A percentile compares a stretch with the other conserved stretches of the same genome.
phyloP scores from a whole-genome alignment of 441 rosid genomes.

The Biscutella laevigata region DNA sequence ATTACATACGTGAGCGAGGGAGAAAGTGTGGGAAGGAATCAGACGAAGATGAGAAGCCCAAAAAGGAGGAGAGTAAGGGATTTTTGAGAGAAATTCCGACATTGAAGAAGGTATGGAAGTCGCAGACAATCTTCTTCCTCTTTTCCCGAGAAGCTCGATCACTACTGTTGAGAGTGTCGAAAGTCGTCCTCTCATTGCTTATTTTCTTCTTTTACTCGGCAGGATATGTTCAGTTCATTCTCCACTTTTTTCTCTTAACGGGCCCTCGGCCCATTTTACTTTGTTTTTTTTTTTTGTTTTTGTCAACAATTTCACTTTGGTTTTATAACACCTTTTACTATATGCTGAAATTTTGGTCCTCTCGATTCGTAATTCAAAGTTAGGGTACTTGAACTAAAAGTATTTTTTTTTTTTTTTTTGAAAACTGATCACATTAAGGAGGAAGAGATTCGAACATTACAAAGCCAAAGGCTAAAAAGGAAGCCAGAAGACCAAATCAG shows the following conservation, averaged over 20 bases:
- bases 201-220: neutral
- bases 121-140: conserved; percentile 17
- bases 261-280: conserved; percentile 6
- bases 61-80: conserved; percentile 60
- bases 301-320: too few relatives aligned
- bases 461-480: too few relatives aligned
- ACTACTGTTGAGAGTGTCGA: conserved; percentile 7
- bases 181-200: conserved; percentile 9
- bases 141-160: neutral
- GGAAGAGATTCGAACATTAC: too few relatives aligned
- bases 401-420: too few relatives aligned
- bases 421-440: too few relatives aligned
- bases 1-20: conserved; percentile 56
- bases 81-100: conserved; percentile 49
- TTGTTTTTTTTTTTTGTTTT: too few relatives aligned
- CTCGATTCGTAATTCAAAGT: too few relatives aligned
- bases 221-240: neutral
- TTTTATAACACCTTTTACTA: too few relatives aligned
- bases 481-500: too few relatives aligned
- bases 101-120: conserved; percentile 20
- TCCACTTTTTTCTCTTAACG: neutral
- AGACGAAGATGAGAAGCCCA: conserved; percentile 81
- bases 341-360: too few relatives aligned
- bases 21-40: conserved; percentile 56
- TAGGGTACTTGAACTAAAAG: too few relatives aligned